A percentile compares a stretch with the other conserved stretches of the same genome.
phyloP scores from a whole-genome alignment of 2,329 filamentous ascomycete genomes.

The Ascochyta clinopodiicola region DNA sequence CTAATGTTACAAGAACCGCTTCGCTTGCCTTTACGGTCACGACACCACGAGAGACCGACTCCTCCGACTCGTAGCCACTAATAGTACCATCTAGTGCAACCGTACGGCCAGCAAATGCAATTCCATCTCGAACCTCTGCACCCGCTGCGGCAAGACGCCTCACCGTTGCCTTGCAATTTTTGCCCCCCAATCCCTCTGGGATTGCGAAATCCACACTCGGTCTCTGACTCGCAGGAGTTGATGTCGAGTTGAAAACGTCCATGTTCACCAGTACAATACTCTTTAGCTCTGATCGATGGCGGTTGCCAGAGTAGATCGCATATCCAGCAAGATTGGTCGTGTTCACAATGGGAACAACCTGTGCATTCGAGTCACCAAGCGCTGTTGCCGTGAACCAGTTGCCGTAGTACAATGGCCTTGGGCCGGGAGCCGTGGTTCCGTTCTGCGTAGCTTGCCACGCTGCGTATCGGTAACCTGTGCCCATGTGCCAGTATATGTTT shows the following conservation, averaged over 20 bases:
- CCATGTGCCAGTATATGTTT: conserved; percentile 69
- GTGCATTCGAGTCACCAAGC: conserved; percentile 50
- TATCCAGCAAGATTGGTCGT: conserved; percentile 18
- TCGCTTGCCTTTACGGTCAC: conserved; percentile 21
- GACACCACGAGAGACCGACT: conserved; percentile 4
- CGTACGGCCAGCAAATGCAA: conserved; percentile 17
- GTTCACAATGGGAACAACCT: conserved; percentile 20
- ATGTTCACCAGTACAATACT: conserved; percentile 26
- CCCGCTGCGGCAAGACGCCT: conserved; percentile 20
- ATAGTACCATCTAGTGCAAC: conserved; percentile 19
- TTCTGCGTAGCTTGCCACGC: conserved; percentile 65
- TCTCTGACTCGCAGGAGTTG: conserved; percentile 7
- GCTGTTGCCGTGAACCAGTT: conserved; percentile 65
- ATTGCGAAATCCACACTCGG: conserved; percentile 12
- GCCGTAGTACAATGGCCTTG: conserved; percentile 60
- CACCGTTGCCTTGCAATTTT: conserved; percentile 6
- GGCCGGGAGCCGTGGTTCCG: conserved; percentile 63
- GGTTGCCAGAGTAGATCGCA: conserved; percentile 15
- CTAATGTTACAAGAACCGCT: neutral
- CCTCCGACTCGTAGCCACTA: conserved; percentile 5
- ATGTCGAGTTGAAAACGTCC: conserved; percentile 22
- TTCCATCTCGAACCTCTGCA: conserved; percentile 16
- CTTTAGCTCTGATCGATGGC: conserved; percentile 5
- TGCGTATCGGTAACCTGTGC: conserved; percentile 67
- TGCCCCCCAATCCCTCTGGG: conserved; percentile 5